Evolutionary conservation across 2,329 filamentous ascomycete species (phyloP), one percentile per base, ranked within the genome.

Genomic region (Monosporascus ibericus): DNA sequence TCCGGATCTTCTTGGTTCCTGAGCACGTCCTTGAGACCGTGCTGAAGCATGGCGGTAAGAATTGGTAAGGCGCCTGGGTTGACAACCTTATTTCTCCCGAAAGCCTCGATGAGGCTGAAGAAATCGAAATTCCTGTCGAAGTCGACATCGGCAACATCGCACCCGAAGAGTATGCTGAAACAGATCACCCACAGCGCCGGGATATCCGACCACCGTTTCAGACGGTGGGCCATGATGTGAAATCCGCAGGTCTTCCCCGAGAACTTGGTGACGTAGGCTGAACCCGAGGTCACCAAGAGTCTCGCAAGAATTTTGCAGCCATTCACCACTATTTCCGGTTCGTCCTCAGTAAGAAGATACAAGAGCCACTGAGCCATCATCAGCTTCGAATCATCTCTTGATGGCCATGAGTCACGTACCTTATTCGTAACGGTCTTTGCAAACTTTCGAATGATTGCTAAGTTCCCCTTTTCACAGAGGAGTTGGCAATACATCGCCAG

Each of bases 401-500:
- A 53, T 59, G 59, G 57, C 52, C 54, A 48, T 44, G 52, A 54
- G 52, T 58, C 56, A 69, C 75, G 64, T 74, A 90, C 88, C 79
- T 96, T 96, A 61, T 95, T 96, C 22, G 92, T 96, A 8, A 99
- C 92, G 1, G 92, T 95, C 64, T 87, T 88, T 5, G 91, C 90
- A 74, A 99, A 97, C 62, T 91, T 94, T 64, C 86, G 84, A 52
- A 96, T 87, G 55, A 87, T 84, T 15, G 75, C 75, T 9, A 79
- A 72, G 58, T 86, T 90, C 22, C 79, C 79, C 61, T 83, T 82
- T 55, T 89, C 84, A 63, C 91, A 96, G 9, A 96, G 75, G 11
- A 96, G 76, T 25, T 85, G 79, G 7, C 87, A 81, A 64, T 94
- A 92, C 70, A 95, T 84, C 57, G 82, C 82, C 20, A 96, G 73